phyloP scores from a whole-genome alignment of 2,329 filamentous ascomycete species.

The Thielaviopsis cerberus region DNA sequence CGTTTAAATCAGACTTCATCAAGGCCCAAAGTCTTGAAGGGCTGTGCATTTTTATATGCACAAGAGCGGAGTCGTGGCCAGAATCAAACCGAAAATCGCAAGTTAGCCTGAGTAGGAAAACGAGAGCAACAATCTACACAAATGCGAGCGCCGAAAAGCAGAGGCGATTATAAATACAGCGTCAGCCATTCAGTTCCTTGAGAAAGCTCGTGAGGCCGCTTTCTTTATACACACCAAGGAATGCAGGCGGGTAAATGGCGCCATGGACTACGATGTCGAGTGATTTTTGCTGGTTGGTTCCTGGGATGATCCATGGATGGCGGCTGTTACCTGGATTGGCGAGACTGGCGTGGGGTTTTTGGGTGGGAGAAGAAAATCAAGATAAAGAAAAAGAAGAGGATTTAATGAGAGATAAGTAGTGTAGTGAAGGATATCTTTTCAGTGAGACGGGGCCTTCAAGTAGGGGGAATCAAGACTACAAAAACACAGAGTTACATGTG shows the following conservation, averaged over 20 bases:
- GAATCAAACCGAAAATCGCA: too few relatives aligned
- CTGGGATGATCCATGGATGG: background rate
- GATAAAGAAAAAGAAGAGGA: background rate
- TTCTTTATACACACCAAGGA: background rate
- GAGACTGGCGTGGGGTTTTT: background rate
- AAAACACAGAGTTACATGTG: too few relatives aligned
- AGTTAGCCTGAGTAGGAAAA: too few relatives aligned
- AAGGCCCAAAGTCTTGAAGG: background rate
- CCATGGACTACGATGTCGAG: background rate
- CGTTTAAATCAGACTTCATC: too few relatives aligned
- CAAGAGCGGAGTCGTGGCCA: background rate
- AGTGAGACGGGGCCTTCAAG: too few relatives aligned
- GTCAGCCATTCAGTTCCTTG: too few relatives aligned
- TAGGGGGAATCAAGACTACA: too few relatives aligned
- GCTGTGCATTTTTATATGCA: background rate
- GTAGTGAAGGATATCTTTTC: too few relatives aligned
- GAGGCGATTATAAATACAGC: too few relatives aligned
- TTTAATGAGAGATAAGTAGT: background rate
- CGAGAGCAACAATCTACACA: too few relatives aligned
- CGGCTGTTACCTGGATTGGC: background rate
- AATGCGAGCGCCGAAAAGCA: too few relatives aligned
- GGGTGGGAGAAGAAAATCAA: background rate
- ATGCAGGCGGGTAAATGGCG: background rate
- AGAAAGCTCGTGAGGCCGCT: too few relatives aligned
- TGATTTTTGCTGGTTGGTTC: background rate